Evolutionary conservation across 1,284 basidiomycete genomes (phyloP), one percentile per base, ranked within the genome.

Genomic region (Athelia psychrophila): DNA sequence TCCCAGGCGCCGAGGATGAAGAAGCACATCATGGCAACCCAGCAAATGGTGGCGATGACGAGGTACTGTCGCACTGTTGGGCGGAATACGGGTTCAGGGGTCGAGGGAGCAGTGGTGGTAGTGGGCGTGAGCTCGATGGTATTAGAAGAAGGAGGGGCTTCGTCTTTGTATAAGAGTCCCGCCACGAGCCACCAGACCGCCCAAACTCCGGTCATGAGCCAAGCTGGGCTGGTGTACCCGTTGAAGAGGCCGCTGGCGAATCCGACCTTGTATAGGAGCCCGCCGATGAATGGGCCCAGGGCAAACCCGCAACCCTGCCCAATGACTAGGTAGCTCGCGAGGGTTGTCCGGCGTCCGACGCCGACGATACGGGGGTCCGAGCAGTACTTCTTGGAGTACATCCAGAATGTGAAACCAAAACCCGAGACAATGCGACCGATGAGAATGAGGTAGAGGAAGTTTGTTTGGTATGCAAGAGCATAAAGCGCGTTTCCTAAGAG

Each of bases 1-100:
- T 89, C 85, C 85, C 84, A 88, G 18, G 79, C 78, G 16, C 83
- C 84, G 48, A 88, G 78, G 60, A 86, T 75, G 68, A 86, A 85
- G 74, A 88, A 89, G 63, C 79, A 85, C 8, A 81, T 77, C 83
- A 88, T 86, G 36, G 84, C 78, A 58, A 80, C 83, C 81, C 84
- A 87, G 61, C 81, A 85, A 83, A 87, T 87, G 59, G 79, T 83
- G 30, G 70, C 58, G n/a, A 80, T 73, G 35, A 84, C 80, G 20
- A 81, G 83, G 66, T 67, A 70, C 54, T 71, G 68, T 2, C 55
- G 54, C 3, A 15, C 16, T 18, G 5, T 42, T 13, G 27, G 6
- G 13, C 27, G 27, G 27, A 30, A 30, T 30, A 13, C 13, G 6
- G 27, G 27, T 30, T 30, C 27, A n/a, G n/a, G 20, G 15, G 16